Evolutionary conservation across 192 early-diverging fungal genomes (phyloP).

Genomic region (Coemansia asiatica): DNA sequence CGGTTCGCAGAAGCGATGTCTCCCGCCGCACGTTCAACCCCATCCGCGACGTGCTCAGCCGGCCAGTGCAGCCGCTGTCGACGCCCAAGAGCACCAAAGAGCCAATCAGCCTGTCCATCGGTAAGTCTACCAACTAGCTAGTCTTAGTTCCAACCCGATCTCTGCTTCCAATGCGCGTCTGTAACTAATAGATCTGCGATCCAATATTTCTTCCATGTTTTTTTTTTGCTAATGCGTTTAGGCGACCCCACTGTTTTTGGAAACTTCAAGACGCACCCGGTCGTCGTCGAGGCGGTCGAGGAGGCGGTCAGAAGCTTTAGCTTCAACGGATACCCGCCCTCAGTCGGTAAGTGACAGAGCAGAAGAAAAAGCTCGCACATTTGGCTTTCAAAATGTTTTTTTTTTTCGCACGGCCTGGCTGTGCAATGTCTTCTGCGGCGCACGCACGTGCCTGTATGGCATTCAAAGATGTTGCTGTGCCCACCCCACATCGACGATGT

Average conservation of each 20-base stretch:
- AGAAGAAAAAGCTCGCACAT: no score
- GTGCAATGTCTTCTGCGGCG: background rate
- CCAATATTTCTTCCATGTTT: background rate
- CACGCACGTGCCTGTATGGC: background rate
- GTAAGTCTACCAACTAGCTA: slow-evolving; percentile 9
- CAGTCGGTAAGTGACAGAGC: slow-evolving; percentile 60
- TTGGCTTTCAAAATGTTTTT: no score
- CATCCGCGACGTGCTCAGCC: slow-evolving; percentile 82
- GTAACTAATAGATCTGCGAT: no score
- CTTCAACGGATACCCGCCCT: slow-evolving; percentile 82
- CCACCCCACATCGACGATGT: background rate
- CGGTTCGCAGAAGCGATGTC: slow-evolving; percentile 63
- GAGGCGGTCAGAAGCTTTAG: slow-evolving; percentile 67
- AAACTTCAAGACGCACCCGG: slow-evolving; percentile 80
- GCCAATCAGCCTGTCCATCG: slow-evolving; percentile 46
- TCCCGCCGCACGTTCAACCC: slow-evolving; percentile 80
- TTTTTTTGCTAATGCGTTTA: slow-evolving; percentile 6
- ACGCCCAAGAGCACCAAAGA: slow-evolving; percentile 52
- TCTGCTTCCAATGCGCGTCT: no score
- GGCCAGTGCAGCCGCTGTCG: slow-evolving; percentile 66
- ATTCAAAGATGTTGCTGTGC: background rate
- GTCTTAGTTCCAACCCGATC: no score
- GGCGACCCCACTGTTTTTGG: slow-evolving; percentile 90
- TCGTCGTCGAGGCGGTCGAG: slow-evolving; percentile 69
- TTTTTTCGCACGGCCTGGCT: background rate